Conservation (phyloP, 352 stramenopile genomes). For the Salisapilia sapeloensis region DNA sequence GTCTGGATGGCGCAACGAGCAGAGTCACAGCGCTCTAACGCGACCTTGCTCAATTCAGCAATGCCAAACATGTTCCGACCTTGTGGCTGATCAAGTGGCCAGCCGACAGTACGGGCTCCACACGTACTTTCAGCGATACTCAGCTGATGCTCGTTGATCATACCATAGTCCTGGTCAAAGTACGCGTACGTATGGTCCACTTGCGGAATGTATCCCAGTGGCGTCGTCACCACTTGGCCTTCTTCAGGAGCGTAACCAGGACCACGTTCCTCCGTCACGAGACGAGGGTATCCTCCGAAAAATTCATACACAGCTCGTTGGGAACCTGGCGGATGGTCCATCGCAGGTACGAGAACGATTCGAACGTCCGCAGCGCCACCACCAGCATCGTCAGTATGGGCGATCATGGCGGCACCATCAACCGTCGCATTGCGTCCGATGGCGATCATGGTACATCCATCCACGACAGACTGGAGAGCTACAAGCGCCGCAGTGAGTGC, state of each 20-base stretch:
- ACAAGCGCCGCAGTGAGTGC: too few species aligned
- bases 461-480: too few species aligned
- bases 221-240: conserved; percentile 15
- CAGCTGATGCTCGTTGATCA: conserved; percentile 91
- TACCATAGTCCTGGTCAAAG: conserved; percentile 88
- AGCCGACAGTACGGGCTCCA: conserved; percentile 62
- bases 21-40: conserved; percentile 76
- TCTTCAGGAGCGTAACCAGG: conserved; percentile 30
- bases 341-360: conserved; percentile 81
- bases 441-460: conserved; percentile 85
- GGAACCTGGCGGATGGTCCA: conserved; percentile 22
- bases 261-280: conserved; percentile 55
- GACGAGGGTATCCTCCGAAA: conserved; percentile 46
- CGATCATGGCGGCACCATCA: conserved; percentile 77
- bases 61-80: conserved; percentile 85
- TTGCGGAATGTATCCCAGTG: conserved; percentile 81
- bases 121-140: conserved; percentile 92
- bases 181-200: conserved; percentile 86
- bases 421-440: conserved; percentile 54
- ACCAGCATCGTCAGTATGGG: conserved; percentile 78
- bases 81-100: conserved; percentile 25
- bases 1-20: conserved; percentile 68
- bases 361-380: conserved; percentile 73
- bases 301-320: conserved; percentile 53
- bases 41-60: conserved; percentile 79